Evolutionary conservation across 257 asterid genomes (phyloP).

Genomic region (Rhazya stricta): DNA sequence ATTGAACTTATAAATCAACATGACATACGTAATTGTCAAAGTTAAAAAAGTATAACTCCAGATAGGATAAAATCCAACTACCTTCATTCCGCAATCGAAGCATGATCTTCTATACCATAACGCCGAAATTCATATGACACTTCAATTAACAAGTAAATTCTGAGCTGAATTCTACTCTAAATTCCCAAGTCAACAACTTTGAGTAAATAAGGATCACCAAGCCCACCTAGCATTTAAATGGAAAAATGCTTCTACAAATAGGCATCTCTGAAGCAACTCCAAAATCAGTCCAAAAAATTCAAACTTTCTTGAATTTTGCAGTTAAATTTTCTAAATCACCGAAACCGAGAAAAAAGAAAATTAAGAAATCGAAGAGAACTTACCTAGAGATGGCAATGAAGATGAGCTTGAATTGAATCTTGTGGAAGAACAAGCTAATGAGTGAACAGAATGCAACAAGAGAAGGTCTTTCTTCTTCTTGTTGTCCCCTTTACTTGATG

Average conservation of each 20-base stretch:
- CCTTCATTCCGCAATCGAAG: background rate
- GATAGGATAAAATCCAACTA: background rate
- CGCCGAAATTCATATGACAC: background rate
- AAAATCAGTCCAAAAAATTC: background rate
- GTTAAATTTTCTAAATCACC: background rate
- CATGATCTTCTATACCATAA: background rate
- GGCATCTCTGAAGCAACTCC: background rate
- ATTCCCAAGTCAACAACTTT: background rate
- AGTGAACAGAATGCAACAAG: conserved; percentile 18
- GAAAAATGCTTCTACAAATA: background rate
- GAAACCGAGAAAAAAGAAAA: background rate
- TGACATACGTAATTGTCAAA: background rate
- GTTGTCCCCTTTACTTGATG: conserved; percentile 26
- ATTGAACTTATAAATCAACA: background rate
- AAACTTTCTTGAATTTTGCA: conserved; percentile 1
- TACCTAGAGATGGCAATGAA: conserved; percentile 33
- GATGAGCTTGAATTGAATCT: conserved; percentile 21
- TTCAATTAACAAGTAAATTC: background rate
- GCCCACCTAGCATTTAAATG: background rate
- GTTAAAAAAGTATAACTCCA: background rate
- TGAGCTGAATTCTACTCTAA: background rate
- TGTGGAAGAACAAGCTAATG: conserved; percentile 34
- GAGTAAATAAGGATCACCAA: background rate
- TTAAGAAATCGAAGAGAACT: conserved; percentile 17
- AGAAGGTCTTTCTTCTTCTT: conserved; percentile 17